Percentiles rank a stretch among this genome's conserved stretches.
Evolutionary conservation across 148 eudicot species (phyloP).

Genomic region (Rheum nobile): DNA sequence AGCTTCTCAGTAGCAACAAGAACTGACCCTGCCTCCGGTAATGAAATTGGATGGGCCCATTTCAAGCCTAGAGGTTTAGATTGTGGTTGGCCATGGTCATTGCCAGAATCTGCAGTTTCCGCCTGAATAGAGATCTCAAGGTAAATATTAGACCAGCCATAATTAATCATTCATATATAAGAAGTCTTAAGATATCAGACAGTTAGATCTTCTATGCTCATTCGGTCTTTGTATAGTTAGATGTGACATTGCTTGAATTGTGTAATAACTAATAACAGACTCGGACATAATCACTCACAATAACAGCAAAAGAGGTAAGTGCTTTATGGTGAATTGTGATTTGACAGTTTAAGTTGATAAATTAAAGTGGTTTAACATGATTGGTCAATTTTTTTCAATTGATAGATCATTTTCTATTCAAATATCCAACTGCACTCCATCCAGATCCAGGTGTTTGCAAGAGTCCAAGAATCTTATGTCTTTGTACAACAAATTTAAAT

Average conservation of each 20-base stretch:
- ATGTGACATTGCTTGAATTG: not conserved
- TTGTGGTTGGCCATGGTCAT: slow-evolving; percentile 26
- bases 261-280: not conserved
- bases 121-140: slow-evolving; percentile 26
- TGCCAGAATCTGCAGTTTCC: slow-evolving; percentile 27
- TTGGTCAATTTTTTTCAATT: not conserved
- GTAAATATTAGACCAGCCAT: not conserved
- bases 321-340: not conserved
- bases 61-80: slow-evolving; percentile 53
- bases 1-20: slow-evolving; percentile 95
- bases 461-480: not conserved
- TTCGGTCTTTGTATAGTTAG: not conserved
- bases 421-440: not conserved
- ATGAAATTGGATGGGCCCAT: slow-evolving; percentile 95
- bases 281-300: not conserved
- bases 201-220: not conserved
- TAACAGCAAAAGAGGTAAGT: not conserved
- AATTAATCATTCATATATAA: not conserved
- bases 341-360: not conserved
- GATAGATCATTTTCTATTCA: not conserved
- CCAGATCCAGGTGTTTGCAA: not conserved
- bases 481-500: not conserved
- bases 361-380: not conserved
- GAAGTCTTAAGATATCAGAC: not conserved
- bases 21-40: slow-evolving; percentile 81